phyloP scores from a whole-genome alignment of 2,329 filamentous ascomycete genomes.

The Neopestalotiopsis rosae region DNA sequence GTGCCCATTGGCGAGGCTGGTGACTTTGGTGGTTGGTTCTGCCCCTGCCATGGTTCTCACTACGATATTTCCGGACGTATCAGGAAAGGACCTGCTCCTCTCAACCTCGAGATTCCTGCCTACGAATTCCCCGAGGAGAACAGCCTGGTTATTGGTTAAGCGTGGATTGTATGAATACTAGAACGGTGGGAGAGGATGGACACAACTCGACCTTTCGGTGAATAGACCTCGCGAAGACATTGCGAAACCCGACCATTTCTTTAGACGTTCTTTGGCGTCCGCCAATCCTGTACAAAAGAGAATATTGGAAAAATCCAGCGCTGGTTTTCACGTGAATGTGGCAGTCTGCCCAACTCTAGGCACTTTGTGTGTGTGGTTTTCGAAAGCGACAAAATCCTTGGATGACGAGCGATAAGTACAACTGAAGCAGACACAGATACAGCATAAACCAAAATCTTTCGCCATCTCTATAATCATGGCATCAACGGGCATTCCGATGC shows the following conservation, averaged over 20 bases:
- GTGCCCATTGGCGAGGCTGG: constrained; percentile 98
- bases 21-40: constrained; percentile 98
- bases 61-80: constrained; percentile 99
- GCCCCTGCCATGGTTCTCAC: constrained; percentile 99
- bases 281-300: constrained; percentile 38
- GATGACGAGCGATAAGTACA: neutral
- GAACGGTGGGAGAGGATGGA: constrained; percentile 26
- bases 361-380: neutral
- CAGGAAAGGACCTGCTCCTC: constrained; percentile 94
- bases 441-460: neutral
- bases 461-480: neutral
- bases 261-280: constrained; percentile 35
- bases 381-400: neutral
- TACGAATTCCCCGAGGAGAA: constrained; percentile 94
- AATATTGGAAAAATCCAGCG: constrained; percentile 26
- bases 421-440: neutral
- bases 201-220: constrained; percentile 22
- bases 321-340: neutral
- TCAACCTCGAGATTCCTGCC: constrained; percentile 93
- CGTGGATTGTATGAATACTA: constrained; percentile 35
- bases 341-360: neutral
- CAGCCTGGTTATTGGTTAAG: constrained; percentile 91
- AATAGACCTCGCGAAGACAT: constrained; percentile 35
- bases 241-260: constrained; percentile 33
- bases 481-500: neutral